Evolutionary conservation across 495 filamentous ascomycete genomes (phyloP).

Genomic region (Penicillium longicatenatum): DNA sequence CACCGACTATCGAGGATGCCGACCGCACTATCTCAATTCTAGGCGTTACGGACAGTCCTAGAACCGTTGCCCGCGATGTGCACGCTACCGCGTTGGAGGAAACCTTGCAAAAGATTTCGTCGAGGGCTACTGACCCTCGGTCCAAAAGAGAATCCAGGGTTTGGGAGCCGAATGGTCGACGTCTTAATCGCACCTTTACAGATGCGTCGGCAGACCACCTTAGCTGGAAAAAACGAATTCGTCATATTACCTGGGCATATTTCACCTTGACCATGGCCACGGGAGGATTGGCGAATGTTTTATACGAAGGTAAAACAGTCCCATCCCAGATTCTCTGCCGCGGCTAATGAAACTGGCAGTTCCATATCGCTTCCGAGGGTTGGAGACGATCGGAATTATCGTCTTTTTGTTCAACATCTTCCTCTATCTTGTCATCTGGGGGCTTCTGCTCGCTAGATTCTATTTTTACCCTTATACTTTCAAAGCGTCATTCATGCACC

Average conservation of each 20-base stretch:
- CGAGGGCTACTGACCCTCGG: slow-evolving; percentile 19
- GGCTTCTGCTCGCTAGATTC: slow-evolving; percentile 69
- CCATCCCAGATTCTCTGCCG: background rate
- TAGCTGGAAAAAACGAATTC: slow-evolving; percentile 50
- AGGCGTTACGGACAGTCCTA: slow-evolving; percentile 12
- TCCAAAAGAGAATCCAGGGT: slow-evolving; percentile 5
- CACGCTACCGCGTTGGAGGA: slow-evolving; percentile 39
- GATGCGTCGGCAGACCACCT: slow-evolving; percentile 26
- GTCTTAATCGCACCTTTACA: slow-evolving; percentile 16
- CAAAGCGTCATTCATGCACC: slow-evolving; percentile 70
- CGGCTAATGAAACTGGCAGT: slow-evolving; percentile 41
- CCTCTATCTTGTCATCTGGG: slow-evolving; percentile 69
- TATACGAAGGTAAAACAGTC: slow-evolving; percentile 58
- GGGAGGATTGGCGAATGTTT: slow-evolving; percentile 78
- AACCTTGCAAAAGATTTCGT: slow-evolving; percentile 24
- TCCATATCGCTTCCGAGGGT: slow-evolving; percentile 67
- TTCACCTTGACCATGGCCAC: slow-evolving; percentile 82
- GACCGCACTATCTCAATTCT: slow-evolving; percentile 29
- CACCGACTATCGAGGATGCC: slow-evolving; percentile 53
- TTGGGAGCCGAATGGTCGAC: slow-evolving; percentile 18
- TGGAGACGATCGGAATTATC: slow-evolving; percentile 69
- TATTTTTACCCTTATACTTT: slow-evolving; percentile 71
- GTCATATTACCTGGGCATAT: slow-evolving; percentile 66
- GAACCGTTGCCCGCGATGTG: slow-evolving; percentile 24
- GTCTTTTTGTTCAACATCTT: slow-evolving; percentile 77